Evolutionary conservation across 2,329 filamentous ascomycete genomes (phyloP).

Genomic region (Colletotrichum incanum): DNA sequence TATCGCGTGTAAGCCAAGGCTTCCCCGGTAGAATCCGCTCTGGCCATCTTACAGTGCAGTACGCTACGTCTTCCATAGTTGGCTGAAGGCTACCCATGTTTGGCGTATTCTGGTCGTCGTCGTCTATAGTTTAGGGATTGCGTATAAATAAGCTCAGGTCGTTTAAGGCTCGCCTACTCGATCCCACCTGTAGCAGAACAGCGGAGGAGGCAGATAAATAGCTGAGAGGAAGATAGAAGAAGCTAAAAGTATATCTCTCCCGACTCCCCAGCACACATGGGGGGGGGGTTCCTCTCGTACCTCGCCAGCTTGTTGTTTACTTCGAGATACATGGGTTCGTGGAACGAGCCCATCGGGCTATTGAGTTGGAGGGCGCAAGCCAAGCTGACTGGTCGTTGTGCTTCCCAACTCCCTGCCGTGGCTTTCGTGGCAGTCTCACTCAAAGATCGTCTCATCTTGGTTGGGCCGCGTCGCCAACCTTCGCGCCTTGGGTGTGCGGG

Average conservation of each 20-base stretch:
- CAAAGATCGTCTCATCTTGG: background rate
- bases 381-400: background rate
- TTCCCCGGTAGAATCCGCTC: background rate
- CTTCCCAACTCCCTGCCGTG: background rate
- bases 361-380: constrained; percentile 2
- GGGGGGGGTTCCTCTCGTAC: background rate
- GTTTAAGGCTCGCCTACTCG: accelerated
- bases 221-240: background rate
- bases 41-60: constrained; percentile 28
- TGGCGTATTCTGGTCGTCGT: background rate
- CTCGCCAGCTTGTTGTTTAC: background rate
- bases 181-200: no score
- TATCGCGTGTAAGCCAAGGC: constrained; percentile 8
- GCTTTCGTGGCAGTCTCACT: background rate
- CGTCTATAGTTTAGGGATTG: background rate
- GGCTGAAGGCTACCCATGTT: constrained; percentile 33
- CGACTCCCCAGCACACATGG: background rate
- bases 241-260: background rate
- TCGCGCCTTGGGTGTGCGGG: background rate
- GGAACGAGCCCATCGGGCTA: background rate
- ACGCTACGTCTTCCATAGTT: constrained; percentile 13
- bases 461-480: background rate
- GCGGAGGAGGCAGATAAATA: background rate
- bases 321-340: background rate
- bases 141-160: background rate